A percentile compares a stretch with the other conserved stretches of the same genome.
Evolutionary conservation across 768 basidiomycete species (phyloP).

Genomic region (Boletellus emodensis): DNA sequence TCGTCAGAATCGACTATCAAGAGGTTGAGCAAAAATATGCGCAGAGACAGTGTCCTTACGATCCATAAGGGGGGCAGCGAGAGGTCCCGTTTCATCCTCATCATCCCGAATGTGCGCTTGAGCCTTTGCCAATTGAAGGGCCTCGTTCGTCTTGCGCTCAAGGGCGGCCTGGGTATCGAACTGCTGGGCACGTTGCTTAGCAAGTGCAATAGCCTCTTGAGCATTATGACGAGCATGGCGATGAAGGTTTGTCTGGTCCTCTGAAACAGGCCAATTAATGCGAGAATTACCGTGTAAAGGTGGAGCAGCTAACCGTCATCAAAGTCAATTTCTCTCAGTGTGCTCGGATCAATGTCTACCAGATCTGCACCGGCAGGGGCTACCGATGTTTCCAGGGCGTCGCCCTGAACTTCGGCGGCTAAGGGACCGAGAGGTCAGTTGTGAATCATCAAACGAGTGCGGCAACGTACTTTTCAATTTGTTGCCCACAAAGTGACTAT

Average conservation of each 20-base stretch:
- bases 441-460: slow-evolving; percentile 9
- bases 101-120: slow-evolving; percentile 42
- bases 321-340: slow-evolving; percentile 78
- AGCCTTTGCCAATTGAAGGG: slow-evolving; percentile 61
- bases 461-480: slow-evolving; percentile 77
- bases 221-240: slow-evolving; percentile 85
- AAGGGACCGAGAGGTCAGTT: slow-evolving; percentile 12
- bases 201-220: slow-evolving; percentile 79
- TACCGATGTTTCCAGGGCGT: slow-evolving; percentile 37
- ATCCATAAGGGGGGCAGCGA: slow-evolving; percentile 58
- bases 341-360: slow-evolving; percentile 46
- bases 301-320: slow-evolving; percentile 68
- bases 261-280: slow-evolving; percentile 37
- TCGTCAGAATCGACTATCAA: slow-evolving; percentile 87
- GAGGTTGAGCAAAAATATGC: slow-evolving; percentile 1
- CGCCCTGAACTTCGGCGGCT: slow-evolving; percentile 79
- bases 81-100: slow-evolving; percentile 34
- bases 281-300: not conserved
- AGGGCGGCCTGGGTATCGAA: slow-evolving; percentile 84
- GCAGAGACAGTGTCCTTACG: slow-evolving; percentile 42
- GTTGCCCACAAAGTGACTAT: slow-evolving; percentile 98
- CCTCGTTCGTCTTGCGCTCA: slow-evolving; percentile 78
- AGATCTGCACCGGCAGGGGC: slow-evolving; percentile 57
- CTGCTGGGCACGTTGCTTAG: slow-evolving; percentile 71
- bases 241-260: slow-evolving; percentile 83